These are phyloP conservation scores for Umbilicus rupestris DNA, from an alignment of 164 flowering plant species.

Conservation along the genomic window DNA sequence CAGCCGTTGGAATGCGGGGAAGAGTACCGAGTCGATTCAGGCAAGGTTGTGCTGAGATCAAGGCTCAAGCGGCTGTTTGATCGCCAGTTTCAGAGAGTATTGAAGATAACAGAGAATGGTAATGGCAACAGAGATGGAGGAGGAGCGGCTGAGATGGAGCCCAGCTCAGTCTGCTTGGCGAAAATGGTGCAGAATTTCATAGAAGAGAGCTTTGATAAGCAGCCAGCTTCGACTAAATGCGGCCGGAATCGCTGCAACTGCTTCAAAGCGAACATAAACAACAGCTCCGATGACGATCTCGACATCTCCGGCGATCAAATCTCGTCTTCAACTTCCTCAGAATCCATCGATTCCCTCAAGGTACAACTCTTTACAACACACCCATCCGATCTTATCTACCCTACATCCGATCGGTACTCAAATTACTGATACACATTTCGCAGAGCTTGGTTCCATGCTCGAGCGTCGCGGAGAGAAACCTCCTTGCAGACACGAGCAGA, in stretches of 20 bases:
- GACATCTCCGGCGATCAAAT: slow-evolving; percentile 8
- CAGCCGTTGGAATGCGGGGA: slow-evolving; percentile 44
- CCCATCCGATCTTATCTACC: too few species aligned
- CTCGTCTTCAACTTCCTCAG: not conserved
- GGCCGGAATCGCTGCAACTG: slow-evolving; percentile 33
- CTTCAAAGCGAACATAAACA: slow-evolving; percentile 28
- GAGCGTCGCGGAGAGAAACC: slow-evolving; percentile 34
- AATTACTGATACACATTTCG: not conserved
- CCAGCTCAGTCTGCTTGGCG: slow-evolving; percentile 40
- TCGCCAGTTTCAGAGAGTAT: slow-evolving; percentile 50
- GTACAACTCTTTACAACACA: too few species aligned
- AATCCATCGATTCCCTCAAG: not conserved
- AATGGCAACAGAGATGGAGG: slow-evolving; percentile 21
- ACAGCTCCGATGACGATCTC: slow-evolving; percentile 32
- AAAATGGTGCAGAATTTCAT: slow-evolving; percentile 50
- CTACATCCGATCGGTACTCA: not conserved
- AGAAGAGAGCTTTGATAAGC: slow-evolving; percentile 29
- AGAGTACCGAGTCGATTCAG: slow-evolving; percentile 28
- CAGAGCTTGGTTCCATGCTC: slow-evolving; percentile 43
- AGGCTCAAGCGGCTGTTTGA: slow-evolving; percentile 71
- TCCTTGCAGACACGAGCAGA: slow-evolving; percentile 43
- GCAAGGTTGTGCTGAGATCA: slow-evolving; percentile 54
- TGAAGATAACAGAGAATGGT: slow-evolving; percentile 43
- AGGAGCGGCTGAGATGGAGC: slow-evolving; percentile 26
- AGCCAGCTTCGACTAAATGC: slow-evolving; percentile 15